Evolutionary conservation across 345 rosid genomes (phyloP), one percentile per base, ranked within the genome.

Genomic region (Linum usitatissimum): DNA sequence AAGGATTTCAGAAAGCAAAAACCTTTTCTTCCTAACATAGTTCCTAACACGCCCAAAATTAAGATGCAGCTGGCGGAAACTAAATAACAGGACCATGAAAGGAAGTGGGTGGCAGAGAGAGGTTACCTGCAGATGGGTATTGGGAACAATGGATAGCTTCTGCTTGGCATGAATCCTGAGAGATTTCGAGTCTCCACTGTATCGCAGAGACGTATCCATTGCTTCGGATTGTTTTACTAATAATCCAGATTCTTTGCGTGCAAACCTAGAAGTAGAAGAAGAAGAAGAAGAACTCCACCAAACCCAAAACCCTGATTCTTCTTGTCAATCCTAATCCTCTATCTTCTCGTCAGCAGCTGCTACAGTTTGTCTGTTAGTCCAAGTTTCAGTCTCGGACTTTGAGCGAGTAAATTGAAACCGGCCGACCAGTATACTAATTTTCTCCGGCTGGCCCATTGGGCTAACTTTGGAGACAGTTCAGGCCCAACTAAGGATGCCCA

Each of bases 181-280:
- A 66, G 86, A 72, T 76, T 66, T 93, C 45, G 88, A 80, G 60
- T 78, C 87, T 30, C 77, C 72, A 30, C 78, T 67, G 69, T 76
- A 87, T 61, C 98, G 84, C 66, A 92, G 75, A 58, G 95, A 92
- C 4, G 95, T 85, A 79, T 89, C 95, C 98, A 89, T 91, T 40
- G 23, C 9, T 7, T 8, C 6, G 6, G 30, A 12, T n/a, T 18
- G 6, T 18, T 55, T 13, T 18, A 14, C 30, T 55, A 34, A 34
- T 34, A 34, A 34, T 34, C 38, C 38, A 34, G 8, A 34, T 34
- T 34, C 34, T 31, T 31, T 39, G 10, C 60, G 28, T 53, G 18
- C 14, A 61, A 68, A 55, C 48, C 61, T 34, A 34, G 38, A 34
- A 34, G 38, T 34, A 34, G 38, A 34, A 34, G 3, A 34, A 31